Evolutionary conservation across 192 early-diverging fungal genomes (phyloP), one percentile per base, ranked within the genome.

Genomic region (Gaertneriomyces semiglobifer): DNA sequence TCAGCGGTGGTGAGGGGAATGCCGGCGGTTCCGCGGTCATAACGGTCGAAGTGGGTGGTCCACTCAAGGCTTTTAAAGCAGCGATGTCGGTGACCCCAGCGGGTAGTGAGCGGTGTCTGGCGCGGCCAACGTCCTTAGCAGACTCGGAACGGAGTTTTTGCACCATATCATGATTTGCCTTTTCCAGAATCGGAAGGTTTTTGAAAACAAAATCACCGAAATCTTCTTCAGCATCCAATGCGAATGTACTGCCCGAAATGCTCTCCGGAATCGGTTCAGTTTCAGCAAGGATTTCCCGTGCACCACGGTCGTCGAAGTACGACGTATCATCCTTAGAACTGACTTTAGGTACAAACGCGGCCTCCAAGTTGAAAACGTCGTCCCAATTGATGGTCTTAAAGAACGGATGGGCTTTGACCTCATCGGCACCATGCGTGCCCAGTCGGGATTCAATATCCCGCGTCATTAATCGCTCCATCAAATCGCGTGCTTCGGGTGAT

Each of bases 121-220:
- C n/a, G 9, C 71, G 44, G n/a, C 58, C 67, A 68, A 61, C 43
- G 40, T 74, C 73, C n/a, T 33, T 19, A 1, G 43, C 58, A 44
- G 80, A 72, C 41, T 92, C 90, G 7, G 79, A 85, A 41, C 89
- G 83, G 18, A 98, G 75, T 75, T 89, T 92, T 38, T 84, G 70
- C 20, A 98, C 88, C 44, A 92, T 79, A 60, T 93, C 86, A 62
- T 89, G 86, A 69, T 98, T 98, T 11, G 92, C 94, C 57, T 93
- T 90, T 61, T 93, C 95, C 1, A 98, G 80, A 16, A 86, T 78
- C 2, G 88, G 88, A 47, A 98, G 62, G 71, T 98, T 98, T 58
- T 94, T 95, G 80, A 90, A 96, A 6, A 86, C 88, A 74, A 94
- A 93, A 9, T 92, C 87, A 25, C 95, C 95, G 81, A 98, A 98